phyloP scores from a whole-genome alignment of 352 stramenopile genomes.

The Globisporangium spiculum region DNA sequence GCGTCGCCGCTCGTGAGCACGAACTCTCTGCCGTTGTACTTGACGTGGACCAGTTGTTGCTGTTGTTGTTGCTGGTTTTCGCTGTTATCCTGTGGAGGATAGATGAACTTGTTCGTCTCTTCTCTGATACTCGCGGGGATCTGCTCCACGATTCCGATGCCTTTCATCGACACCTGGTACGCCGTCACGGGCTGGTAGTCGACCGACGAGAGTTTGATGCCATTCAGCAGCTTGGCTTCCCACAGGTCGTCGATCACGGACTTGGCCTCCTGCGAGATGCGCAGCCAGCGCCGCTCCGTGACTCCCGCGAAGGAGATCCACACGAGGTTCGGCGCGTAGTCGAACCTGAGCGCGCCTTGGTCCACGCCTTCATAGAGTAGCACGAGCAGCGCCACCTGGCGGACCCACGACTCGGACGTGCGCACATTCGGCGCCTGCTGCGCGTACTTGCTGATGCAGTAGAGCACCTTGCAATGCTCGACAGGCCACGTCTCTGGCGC shows the following conservation, averaged over 20 bases:
- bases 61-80: background rate
- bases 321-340: slow-evolving; percentile 93
- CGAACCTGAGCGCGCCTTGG: slow-evolving; percentile 90
- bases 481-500: slow-evolving; percentile 64
- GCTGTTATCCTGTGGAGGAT: slow-evolving; percentile 21
- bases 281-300: slow-evolving; percentile 81
- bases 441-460: slow-evolving; percentile 94
- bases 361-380: slow-evolving; percentile 97
- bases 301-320: slow-evolving; percentile 90
- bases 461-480: slow-evolving; percentile 95
- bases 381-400: slow-evolving; percentile 93
- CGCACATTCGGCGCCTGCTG: slow-evolving; percentile 80
- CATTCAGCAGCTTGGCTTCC: slow-evolving; percentile 94
- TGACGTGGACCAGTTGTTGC: slow-evolving; percentile 37
- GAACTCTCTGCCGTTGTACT: slow-evolving; percentile 76
- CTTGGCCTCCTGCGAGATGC: slow-evolving; percentile 94
- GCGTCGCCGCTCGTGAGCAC: slow-evolving; percentile 49
- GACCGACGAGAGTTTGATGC: slow-evolving; percentile 91
- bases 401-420: slow-evolving; percentile 92
- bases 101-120: slow-evolving; percentile 52
- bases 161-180: slow-evolving; percentile 92
- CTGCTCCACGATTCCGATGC: slow-evolving; percentile 86
- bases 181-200: slow-evolving; percentile 94
- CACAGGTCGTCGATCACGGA: slow-evolving; percentile 95
- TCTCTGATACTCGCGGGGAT: slow-evolving; percentile 78